A percentile compares a stretch with the other conserved stretches of the same genome.
phyloP scores from a whole-genome alignment of 192 early-diverging fungal species.

The Chytriomyces sp. region DNA sequence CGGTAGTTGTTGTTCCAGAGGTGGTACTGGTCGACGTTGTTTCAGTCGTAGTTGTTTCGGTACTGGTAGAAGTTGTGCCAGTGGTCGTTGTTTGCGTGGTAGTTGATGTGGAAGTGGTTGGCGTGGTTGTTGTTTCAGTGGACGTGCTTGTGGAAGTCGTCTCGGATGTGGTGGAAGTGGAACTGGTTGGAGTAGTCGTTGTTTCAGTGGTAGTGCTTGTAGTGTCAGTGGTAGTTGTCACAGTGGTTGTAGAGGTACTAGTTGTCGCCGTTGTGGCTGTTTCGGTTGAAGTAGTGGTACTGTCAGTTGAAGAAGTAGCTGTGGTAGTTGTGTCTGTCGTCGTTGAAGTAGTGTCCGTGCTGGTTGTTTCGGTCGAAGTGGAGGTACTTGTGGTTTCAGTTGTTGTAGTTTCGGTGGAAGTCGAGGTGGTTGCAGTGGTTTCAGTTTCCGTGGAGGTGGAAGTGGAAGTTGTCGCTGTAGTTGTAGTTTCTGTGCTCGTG shows the following conservation, averaged over 20 bases:
- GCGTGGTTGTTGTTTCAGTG: background rate
- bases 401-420: background rate
- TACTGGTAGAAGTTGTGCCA: background rate
- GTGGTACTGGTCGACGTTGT: background rate
- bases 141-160: background rate
- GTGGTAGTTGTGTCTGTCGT: background rate
- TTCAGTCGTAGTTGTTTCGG: background rate
- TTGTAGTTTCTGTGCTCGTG: background rate
- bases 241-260: background rate
- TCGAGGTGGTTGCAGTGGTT: background rate
- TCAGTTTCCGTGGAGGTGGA: background rate
- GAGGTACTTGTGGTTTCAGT: background rate
- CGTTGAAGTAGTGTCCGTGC: background rate
- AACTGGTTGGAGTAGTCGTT: background rate
- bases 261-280: background rate
- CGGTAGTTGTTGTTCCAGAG: background rate
- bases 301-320: background rate
- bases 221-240: background rate
- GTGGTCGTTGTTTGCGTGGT: background rate
- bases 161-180: background rate
- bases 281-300: background rate
- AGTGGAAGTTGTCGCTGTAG: background rate
- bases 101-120: background rate
- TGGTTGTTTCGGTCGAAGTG: background rate
- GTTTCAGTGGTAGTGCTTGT: background rate